Conservation (phyloP, 768 basidiomycete genomes). For the Termitomyces sp. region DNA sequence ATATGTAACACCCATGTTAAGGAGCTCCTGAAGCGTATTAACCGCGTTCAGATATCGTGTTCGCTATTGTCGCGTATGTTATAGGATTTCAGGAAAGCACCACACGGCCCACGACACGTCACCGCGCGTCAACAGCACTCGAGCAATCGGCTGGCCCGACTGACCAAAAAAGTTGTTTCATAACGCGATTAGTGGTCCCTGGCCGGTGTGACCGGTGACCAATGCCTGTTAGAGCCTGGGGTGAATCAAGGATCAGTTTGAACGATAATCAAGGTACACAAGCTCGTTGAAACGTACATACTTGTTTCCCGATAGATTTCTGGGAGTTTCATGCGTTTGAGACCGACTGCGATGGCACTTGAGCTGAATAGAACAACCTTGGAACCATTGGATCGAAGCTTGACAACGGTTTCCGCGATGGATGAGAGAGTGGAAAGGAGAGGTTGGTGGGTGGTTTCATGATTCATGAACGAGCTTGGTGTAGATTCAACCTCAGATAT, state of each 20-base stretch:
- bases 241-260: background rate
- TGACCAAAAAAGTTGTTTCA: conserved; percentile 98
- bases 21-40: conserved; percentile 88
- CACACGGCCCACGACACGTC: conserved; percentile 44
- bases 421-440: conserved; percentile 88
- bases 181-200: conserved; percentile 91
- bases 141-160: conserved; percentile 92
- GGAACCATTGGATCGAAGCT: conserved; percentile 77
- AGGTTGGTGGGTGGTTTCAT: conserved; percentile 90
- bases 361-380: conserved; percentile 95
- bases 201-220: no score
- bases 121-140: conserved; percentile 88
- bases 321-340: conserved; percentile 90
- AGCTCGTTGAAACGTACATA: conserved; percentile 30
- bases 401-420: conserved; percentile 85
- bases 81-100: conserved; percentile 14
- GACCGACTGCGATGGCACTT: conserved; percentile 95
- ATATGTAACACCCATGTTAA: conserved; percentile 94
- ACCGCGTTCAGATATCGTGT: conserved; percentile 96
- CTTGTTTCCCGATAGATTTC: conserved; percentile 92
- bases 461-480: conserved; percentile 91
- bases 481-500: conserved; percentile 7
- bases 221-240: conserved; percentile 90
- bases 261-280: background rate
- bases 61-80: conserved; percentile 47